Evolutionary conservation across 2,329 filamentous ascomycete genomes (phyloP), one percentile per base, ranked within the genome.

Genomic region (Ophioceras dolichostomum): DNA sequence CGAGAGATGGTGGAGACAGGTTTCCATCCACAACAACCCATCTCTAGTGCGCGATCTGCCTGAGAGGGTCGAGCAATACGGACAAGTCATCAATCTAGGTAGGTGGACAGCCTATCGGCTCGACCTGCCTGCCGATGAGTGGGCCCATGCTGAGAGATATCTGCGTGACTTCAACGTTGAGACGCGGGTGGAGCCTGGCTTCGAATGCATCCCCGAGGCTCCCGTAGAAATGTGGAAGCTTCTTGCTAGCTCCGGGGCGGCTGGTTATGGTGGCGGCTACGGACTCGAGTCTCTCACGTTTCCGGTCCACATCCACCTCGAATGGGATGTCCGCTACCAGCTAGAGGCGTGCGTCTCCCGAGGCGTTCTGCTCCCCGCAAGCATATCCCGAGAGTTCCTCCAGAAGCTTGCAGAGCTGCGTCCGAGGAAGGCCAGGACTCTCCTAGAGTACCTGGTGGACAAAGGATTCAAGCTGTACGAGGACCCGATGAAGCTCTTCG

Each of bases 311-410:
- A 20, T 36, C 3, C 24, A 30, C 10, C 17, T 36, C 4, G 61
- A 73, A 0, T 95, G 87, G 43, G 61, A 76, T 1, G 73, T 94
- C 2, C 73, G 85, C 13, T 98, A 96, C 51, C 87, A 94, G 53
- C 70, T 98, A 0, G 89, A 98, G 55, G 88, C 86, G 0, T 96
- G 89, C 52, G 68, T 96, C n/a, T 94, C 88, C 0, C 74, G 81
- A 20, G 77, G 79, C 1, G 66, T 76, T 18, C 60, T 98, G 10
- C 80, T 79, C 37, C 89, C 95, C 54, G 74, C 85, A 51, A 82
- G 72, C 33, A 70, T 96, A 32, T 69, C 64, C 1, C 53, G 58
- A 2, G 67, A 74, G 3, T 96, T 96, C 45, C 59, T 94, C 2
- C 53, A 65, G 20, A 68, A 60, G 30, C 65, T 96, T 4, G 54